These are phyloP conservation scores for Saccharomycopsis javanensis DNA, from an alignment of 805 yeast species.

Conservation along the genomic window DNA sequence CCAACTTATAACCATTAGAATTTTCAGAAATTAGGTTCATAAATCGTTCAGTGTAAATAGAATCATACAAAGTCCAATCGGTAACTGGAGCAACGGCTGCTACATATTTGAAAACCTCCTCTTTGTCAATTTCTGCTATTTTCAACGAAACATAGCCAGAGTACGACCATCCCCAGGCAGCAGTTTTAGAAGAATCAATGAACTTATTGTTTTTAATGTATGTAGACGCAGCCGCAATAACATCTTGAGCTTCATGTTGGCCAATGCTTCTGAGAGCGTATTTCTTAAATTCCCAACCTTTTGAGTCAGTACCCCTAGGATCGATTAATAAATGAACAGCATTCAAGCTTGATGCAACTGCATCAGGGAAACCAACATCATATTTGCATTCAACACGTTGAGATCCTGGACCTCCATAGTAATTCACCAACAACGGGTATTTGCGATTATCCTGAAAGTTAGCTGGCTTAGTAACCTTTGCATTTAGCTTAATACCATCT, in stretches of 20 bases:
- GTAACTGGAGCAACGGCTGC: constrained; percentile 98
- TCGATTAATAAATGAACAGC: constrained; percentile 60
- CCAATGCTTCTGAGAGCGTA: constrained; percentile 54
- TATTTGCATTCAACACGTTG: constrained; percentile 42
- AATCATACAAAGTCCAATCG: constrained; percentile 85
- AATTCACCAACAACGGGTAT: constrained; percentile 58
- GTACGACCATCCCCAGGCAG: constrained; percentile 98
- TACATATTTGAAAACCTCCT: constrained; percentile 72
- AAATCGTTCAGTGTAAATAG: constrained; percentile 90
- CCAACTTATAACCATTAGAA: constrained; percentile 46
- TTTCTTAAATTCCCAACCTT: constrained; percentile 56
- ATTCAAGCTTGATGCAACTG: constrained; percentile 45
- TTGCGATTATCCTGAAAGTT: constrained; percentile 35
- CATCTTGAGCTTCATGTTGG: constrained; percentile 68
- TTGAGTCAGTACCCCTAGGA: constrained; percentile 77
- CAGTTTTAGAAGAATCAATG: constrained; percentile 59
- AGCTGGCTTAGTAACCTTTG: constrained; percentile 55
- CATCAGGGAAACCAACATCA: constrained; percentile 46
- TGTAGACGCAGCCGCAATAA: constrained; percentile 39
- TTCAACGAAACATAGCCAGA: constrained; percentile 93
- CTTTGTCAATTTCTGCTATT: constrained; percentile 73
- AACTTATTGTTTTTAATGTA: constrained; percentile 41
- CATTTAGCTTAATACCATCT: constrained; percentile 36
- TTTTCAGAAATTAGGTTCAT: constrained; percentile 77
- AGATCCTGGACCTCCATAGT: constrained; percentile 79